These are phyloP conservation scores for Hypoxylon sp. DNA, from an alignment of 2,329 filamentous ascomycete species.

Conservation along the genomic window DNA sequence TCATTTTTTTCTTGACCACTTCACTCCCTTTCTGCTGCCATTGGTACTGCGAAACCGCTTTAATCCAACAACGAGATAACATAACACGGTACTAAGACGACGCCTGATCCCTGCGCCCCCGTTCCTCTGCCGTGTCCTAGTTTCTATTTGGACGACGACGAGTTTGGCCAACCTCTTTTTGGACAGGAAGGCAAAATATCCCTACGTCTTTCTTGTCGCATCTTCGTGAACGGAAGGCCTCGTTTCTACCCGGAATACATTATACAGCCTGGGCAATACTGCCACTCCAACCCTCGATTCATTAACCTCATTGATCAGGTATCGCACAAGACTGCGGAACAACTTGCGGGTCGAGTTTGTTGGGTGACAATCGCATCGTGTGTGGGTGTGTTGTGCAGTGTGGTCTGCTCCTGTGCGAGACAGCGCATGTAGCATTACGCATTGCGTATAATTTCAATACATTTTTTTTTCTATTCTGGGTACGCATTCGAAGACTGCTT, in stretches of 20 bases:
- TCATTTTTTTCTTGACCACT: slow-evolving; percentile 33
- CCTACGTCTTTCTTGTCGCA: slow-evolving; percentile 34
- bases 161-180: slow-evolving; percentile 17
- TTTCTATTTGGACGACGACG: slow-evolving; percentile 6
- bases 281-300: slow-evolving; percentile 12
- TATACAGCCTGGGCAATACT: slow-evolving; percentile 22
- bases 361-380: slow-evolving; percentile 44
- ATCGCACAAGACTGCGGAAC: slow-evolving; percentile 46
- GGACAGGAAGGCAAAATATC: slow-evolving; percentile 8
- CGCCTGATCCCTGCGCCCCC: neutral
- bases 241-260: slow-evolving; percentile 17
- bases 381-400: slow-evolving; percentile 18
- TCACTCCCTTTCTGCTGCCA: slow-evolving; percentile 17
- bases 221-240: slow-evolving; percentile 3
- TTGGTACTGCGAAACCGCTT: slow-evolving; percentile 15
- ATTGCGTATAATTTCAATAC: slow-evolving; percentile 35
- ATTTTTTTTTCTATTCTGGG: slow-evolving; percentile 44
- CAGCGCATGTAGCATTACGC: slow-evolving; percentile 28
- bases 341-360: slow-evolving; percentile 56
- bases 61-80: slow-evolving; percentile 27
- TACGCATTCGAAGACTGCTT: slow-evolving; percentile 52
- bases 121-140: slow-evolving; percentile 6
- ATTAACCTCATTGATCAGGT: slow-evolving; percentile 22
- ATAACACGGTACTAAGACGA: slow-evolving; percentile 17
- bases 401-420: slow-evolving; percentile 26